Evolutionary conservation across 345 rosid species (phyloP).

Genomic region (Reutealis trisperma): DNA sequence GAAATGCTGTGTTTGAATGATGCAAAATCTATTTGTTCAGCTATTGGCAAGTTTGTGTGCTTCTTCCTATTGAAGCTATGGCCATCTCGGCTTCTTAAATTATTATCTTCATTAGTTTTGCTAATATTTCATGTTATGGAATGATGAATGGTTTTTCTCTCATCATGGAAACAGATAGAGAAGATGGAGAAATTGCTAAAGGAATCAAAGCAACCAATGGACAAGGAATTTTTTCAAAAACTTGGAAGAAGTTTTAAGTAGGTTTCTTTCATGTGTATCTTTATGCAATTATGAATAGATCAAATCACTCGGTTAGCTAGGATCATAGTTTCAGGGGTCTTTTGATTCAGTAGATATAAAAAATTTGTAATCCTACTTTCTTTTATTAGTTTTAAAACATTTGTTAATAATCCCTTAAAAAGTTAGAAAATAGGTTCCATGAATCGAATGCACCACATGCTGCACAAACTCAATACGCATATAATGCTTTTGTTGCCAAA

Average conservation of each 20-base stretch:
- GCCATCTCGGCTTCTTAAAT: constrained; percentile 1
- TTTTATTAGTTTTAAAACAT: not conserved
- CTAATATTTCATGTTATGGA: constrained; percentile 6
- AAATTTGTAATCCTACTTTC: not conserved
- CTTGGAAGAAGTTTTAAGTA: constrained; percentile 63
- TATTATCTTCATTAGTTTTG: not conserved
- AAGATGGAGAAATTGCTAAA: constrained; percentile 55
- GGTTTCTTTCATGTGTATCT: constrained; percentile 20
- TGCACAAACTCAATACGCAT: too few species aligned
- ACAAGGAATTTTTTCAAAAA: constrained; percentile 53
- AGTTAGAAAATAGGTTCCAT: not conserved
- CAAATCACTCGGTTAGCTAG: not conserved
- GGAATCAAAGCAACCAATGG: constrained; percentile 36
- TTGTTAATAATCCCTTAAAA: not conserved
- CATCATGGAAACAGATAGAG: constrained; percentile 37
- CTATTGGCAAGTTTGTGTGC: not conserved
- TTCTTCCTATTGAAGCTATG: not conserved
- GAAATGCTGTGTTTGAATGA: not conserved
- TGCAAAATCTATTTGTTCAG: not conserved
- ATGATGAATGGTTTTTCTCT: not conserved
- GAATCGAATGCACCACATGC: not conserved
- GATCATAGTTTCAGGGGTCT: not conserved
- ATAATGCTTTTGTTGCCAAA: not conserved
- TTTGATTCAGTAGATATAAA: not conserved
- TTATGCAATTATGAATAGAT: not conserved